Conservation (phyloP, 345 rosid genomes). For the Eucalyptus melliodora region DNA sequence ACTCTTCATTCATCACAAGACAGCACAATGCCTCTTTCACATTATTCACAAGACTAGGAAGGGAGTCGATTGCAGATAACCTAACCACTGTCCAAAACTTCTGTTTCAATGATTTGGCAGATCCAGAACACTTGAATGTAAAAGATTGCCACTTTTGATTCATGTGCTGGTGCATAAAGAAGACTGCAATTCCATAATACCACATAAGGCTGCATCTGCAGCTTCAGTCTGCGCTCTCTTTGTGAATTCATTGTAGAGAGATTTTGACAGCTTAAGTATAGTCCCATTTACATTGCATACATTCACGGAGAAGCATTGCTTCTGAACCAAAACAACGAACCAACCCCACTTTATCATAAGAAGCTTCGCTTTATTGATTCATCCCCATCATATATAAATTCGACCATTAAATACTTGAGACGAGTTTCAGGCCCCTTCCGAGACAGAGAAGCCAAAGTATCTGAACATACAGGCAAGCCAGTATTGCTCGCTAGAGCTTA, state of each 20-base stretch:
- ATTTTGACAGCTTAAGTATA: neutral
- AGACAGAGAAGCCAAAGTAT: neutral
- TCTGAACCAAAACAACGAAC: neutral
- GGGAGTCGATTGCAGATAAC: neutral
- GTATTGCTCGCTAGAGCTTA: neutral
- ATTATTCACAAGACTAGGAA: neutral
- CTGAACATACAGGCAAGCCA: neutral
- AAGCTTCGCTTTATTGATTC: neutral
- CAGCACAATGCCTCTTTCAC: neutral
- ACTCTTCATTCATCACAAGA: neutral
- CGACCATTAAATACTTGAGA: neutral
- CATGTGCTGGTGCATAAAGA: neutral
- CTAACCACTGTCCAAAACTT: neutral
- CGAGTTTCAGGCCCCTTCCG: neutral
- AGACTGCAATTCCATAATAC: neutral
- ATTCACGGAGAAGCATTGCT: neutral
- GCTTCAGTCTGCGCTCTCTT: neutral
- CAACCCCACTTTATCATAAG: neutral
- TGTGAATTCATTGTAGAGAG: neutral
- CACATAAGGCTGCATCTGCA: neutral
- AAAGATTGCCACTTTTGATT: neutral
- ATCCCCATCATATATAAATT: neutral
- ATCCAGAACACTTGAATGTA: neutral
- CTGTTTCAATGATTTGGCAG: neutral
- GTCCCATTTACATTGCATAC: neutral